Evolutionary conservation across 2,329 filamentous ascomycete species (phyloP).

Genomic region (Aspergillus pseudoglaucus): DNA sequence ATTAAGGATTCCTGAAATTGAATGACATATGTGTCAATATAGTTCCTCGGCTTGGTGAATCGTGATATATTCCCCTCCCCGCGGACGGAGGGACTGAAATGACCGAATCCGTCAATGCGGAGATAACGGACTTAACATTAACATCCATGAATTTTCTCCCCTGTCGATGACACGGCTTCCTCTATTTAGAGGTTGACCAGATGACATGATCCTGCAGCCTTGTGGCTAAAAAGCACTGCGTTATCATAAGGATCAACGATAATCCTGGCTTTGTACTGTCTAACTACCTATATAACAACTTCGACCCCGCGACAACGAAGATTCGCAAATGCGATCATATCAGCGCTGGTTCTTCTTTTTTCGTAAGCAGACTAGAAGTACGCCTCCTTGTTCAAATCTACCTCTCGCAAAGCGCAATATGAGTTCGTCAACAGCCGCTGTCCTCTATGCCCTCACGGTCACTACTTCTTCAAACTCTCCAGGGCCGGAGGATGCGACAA

Average conservation of each 20-base stretch:
- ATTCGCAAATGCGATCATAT: conserved; percentile 16
- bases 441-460: conserved; percentile 38
- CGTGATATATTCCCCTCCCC: neutral
- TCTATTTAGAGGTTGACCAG: conserved; percentile 2
- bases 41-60: too few species aligned
- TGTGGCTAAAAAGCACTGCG: neutral
- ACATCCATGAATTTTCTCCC: conserved; percentile 1
- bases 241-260: neutral
- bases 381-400: conserved; percentile 3
- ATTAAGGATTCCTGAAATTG: too few species aligned
- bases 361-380: conserved; percentile 10
- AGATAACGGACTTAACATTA: conserved; percentile 16
- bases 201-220: neutral
- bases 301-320: neutral
- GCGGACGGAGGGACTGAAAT: neutral
- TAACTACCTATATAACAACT: neutral
- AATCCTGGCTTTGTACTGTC: neutral
- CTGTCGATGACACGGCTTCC: conserved; percentile 6
- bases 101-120: conserved; percentile 7
- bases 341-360: conserved; percentile 16
- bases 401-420: conserved; percentile 25
- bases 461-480: conserved; percentile 27
- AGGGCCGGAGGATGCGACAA: conserved; percentile 33
- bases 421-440: conserved; percentile 29
- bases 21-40: too few species aligned